Base-by-base conservation (phyloP, 2,329 filamentous ascomycete genomes). In the Cladophialophora immunda region DNA sequence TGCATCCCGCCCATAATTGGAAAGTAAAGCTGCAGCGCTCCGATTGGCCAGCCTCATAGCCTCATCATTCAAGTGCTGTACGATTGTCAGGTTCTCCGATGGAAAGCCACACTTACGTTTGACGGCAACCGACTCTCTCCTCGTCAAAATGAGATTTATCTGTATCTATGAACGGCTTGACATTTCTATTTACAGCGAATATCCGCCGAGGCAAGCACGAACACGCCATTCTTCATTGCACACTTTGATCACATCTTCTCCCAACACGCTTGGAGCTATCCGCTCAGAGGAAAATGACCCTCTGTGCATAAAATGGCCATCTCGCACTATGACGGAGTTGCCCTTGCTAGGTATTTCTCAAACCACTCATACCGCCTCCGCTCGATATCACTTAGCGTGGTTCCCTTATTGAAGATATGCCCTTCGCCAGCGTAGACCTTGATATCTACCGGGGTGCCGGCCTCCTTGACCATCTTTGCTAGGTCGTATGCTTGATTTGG, bases 371-470 rank as follows among this genome's bases (percentile, higher is more conserved):
- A 59, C 19, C 62, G 54, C 19, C 62, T 41, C 34, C 38, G 32
- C 29, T 64, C 55, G 29, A 58, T 58, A 5, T 54, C 32, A 55
- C 38, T 55, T 25, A 56, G 36, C 17, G 50, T 63, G 9, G 19
- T 36, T 47, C 79, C 78, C 69, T 78, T 80, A 4, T 70, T 72
- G 67, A 85, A 84, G 56, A 82, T 81, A 72, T 87, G 85, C 0
- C 84, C 84, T 70, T 87, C 84, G 2, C 81, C 83, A 2, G 80
- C 75, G 34, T 82, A 81, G 30, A 84, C 77, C 17, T 86, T 77
- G 3, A 86, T 73, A 64, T 80, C 78, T 4, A 86, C 83, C 29
- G 83, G 76, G 0, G 80, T 78, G 0, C 81, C 82, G 1, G 53
- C 27, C 29, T 55, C 53, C 11, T 55, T 55, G 53, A 55, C 22